phyloP scores from a whole-genome alignment of 331 rosid genomes.

The Malus hybrid region DNA sequence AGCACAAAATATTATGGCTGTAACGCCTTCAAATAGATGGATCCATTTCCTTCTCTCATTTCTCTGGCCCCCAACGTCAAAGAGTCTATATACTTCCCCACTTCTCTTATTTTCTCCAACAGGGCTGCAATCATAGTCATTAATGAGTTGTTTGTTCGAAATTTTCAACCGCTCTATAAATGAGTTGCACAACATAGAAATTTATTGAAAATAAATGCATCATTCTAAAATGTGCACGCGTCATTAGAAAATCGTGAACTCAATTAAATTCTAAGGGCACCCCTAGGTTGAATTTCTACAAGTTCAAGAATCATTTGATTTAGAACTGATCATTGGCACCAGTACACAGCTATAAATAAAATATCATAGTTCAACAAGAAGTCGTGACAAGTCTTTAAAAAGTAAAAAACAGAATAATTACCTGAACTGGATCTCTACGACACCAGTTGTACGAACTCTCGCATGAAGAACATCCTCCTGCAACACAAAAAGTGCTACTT shows the following conservation, averaged over 20 bases:
- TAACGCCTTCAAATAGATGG: slow-evolving; percentile 98
- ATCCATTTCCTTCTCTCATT: slow-evolving; percentile 99
- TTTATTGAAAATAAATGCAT: background rate
- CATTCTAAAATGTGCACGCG: background rate
- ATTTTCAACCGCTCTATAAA: background rate
- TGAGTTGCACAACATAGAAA: background rate
- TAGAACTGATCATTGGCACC: background rate
- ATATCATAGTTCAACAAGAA: background rate
- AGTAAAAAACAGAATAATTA: slow-evolving; percentile 13
- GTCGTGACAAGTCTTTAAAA: background rate
- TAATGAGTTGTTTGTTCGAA: slow-evolving; percentile 1
- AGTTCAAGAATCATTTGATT: background rate
- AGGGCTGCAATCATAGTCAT: slow-evolving; percentile 60
- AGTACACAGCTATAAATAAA: background rate
- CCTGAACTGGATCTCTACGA: slow-evolving; percentile 99
- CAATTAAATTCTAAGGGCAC: background rate
- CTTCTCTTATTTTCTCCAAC: slow-evolving; percentile 96
- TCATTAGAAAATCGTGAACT: background rate
- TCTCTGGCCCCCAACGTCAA: slow-evolving; percentile 99
- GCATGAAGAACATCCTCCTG: slow-evolving; percentile 97
- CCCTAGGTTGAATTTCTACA: background rate
- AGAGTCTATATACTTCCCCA: slow-evolving; percentile 94
- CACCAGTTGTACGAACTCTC: slow-evolving; percentile 97
- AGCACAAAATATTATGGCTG: slow-evolving; percentile 97
- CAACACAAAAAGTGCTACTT: background rate